Base-by-base conservation (phyloP, 169 alveolate species). In the Plasmodium knowlesi region DNA sequence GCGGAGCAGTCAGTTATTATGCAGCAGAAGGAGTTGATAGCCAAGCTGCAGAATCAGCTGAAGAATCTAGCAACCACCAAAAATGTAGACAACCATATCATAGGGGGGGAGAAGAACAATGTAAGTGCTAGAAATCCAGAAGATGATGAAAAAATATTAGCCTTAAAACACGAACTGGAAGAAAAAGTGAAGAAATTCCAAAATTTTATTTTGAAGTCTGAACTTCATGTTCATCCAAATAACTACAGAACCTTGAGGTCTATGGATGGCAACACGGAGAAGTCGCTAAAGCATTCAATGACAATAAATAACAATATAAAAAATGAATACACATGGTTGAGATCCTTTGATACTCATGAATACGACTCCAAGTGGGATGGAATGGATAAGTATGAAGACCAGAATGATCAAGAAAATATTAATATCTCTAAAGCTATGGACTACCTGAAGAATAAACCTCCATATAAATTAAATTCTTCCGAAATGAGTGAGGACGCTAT, bases 1-100 rank as follows among this genome's bases (percentile, higher is more conserved):
- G 95, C 97, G 41, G 97, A 96, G 50, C 97, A 96, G 94, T 96
- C 97, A 16, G 95, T 96, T 57, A 96, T 96, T 92, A 96, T 95
- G 78, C 97, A 96, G 80, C 97, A 96, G 41, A 96, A 96, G 76
- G 96, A 96, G 80, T 90, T 95, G 74, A 96, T 96, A 72, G 94
- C 95, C 28, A 94, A 89, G 95, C 93, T 84, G 22, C 96, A 74
- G 74, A 90, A 82, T 53, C 94, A 84, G 70, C 79, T 84, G 53
- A 84, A 84, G 46, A 91, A 92, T 92, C 34, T 93, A 53, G 83
- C 92, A 28, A 83, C 92, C 10, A 22, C 81, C 25, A 82, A 82
- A 93, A 86, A 88, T 84, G 82, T 76, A 39, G 93, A 83, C 79
- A 50, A 37, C n/a, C 83, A 82, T 41, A n/a, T 84, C 25, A 19